Percentiles rank a stretch among this genome's conserved stretches.
phyloP scores from a whole-genome alignment of 805 yeast genomes.

The Nakazawaea sp. region DNA sequence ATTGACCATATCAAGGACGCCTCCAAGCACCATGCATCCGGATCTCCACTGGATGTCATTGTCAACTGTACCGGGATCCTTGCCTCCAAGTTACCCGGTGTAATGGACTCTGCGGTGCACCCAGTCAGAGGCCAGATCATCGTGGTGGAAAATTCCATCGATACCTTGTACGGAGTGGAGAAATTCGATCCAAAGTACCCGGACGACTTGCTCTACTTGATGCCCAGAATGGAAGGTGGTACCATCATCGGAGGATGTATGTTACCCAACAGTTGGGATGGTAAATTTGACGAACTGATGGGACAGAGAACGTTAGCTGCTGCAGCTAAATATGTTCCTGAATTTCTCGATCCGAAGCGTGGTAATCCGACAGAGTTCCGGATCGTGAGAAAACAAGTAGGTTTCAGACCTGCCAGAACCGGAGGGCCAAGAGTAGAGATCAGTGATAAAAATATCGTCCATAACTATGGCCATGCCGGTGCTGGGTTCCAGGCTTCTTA shows the following conservation, averaged over 20 bases:
- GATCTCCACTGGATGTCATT: constrained; percentile 37
- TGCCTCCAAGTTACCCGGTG: constrained; percentile 38
- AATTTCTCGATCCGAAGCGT: constrained; percentile 30
- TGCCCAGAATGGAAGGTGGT: constrained; percentile 76
- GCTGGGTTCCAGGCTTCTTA: constrained; percentile 68
- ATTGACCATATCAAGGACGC: constrained; percentile 43
- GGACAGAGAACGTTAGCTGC: constrained; percentile 35
- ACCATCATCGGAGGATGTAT: constrained; percentile 60
- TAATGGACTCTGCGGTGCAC: constrained; percentile 33
- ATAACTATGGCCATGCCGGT: constrained; percentile 63
- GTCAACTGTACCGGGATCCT: constrained; percentile 54
- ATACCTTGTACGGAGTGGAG: constrained; percentile 27
- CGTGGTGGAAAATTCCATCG: constrained; percentile 38
- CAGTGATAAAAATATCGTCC: constrained; percentile 31
- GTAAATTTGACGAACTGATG: constrained; percentile 38
- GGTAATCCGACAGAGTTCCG: constrained; percentile 32
- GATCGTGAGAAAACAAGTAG: constrained; percentile 49
- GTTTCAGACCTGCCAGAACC: constrained; percentile 59
- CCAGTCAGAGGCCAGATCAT: constrained; percentile 58
- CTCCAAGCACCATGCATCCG: constrained; percentile 29
- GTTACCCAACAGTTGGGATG: constrained; percentile 33
- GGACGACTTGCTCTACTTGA: constrained; percentile 47
- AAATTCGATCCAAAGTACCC: constrained; percentile 28
- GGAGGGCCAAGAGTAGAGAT: constrained; percentile 46
- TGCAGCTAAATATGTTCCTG: constrained; percentile 45